Base-by-base conservation (phyloP, 768 basidiomycete genomes). In the Mycena alexandri region DNA sequence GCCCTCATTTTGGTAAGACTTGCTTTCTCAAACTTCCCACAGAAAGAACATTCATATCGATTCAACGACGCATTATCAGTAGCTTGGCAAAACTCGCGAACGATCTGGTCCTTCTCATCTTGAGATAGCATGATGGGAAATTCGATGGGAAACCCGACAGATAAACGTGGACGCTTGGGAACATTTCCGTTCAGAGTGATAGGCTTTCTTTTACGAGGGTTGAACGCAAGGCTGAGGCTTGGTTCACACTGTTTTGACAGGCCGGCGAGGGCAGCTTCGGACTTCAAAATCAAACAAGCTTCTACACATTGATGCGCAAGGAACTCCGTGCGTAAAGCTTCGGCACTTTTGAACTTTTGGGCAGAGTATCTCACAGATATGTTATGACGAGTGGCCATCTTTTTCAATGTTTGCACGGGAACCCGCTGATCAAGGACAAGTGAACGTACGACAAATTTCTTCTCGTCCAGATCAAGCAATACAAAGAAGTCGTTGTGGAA, bases 101-200 rank as follows among this genome's bases (percentile, higher is more conserved):
- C 44, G n/a, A 68, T 63, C 24, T 62, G 13, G 16, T 38, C 48
- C 25, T 68, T 68, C 51, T 68, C 67, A 8, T 21, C 29, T 16
- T 50, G 47, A n/a, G 67, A 34, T 29, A 63, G 24, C 29, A 62
- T 61, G 36, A 47, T 33, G 7, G 57, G 57, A 13, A 59, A 38
- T 22, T 19, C 1, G 57, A 47, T 34, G 25, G 19, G n/a, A n/a
- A n/a, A n/a, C 42, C 44, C 55, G 17, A 57, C n/a, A 24, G 56
- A 58, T 13, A 13, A 13, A 19, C 56, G 42, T 3, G 1, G 24
- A 29, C 38, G 54, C 54, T 55, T 58, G 42, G n/a, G 2, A 17
- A 36, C 6, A 24, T 46, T 44, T 1, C 22, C 33, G 33, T 24
- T 22, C 1, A 33, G 43, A 25, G 42, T 9, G 14, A 16, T 24